Evolutionary conservation across 208 protist genomes (phyloP).

Genomic region (Trichomonas gallinae): DNA sequence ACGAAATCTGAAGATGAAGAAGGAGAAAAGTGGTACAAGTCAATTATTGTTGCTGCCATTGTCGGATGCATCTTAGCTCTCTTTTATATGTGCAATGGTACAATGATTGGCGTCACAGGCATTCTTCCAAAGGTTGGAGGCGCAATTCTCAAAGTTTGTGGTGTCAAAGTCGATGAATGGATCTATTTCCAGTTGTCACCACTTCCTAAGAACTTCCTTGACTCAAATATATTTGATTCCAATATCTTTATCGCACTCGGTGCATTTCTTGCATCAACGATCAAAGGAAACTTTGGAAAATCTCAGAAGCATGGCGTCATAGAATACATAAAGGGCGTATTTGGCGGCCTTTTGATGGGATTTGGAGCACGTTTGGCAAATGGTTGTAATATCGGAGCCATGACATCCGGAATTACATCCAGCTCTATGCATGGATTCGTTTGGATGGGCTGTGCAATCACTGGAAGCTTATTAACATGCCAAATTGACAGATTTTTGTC

Average conservation of each 20-base stretch:
- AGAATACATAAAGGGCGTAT: background rate
- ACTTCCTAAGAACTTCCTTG: background rate
- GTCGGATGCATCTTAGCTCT: background rate
- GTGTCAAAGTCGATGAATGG: background rate
- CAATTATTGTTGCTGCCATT: background rate
- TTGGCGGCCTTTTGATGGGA: background rate
- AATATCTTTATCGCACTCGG: background rate
- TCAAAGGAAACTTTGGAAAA: background rate
- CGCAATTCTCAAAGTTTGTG: background rate
- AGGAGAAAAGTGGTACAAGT: background rate
- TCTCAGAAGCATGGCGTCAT: background rate
- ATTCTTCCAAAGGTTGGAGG: background rate
- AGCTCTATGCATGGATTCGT: background rate
- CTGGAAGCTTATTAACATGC: background rate
- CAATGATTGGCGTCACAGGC: background rate
- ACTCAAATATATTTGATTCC: background rate
- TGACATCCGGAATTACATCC: background rate
- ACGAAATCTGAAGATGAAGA: background rate
- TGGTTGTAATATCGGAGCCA: background rate
- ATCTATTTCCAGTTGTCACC: background rate
- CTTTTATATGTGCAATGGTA: background rate
- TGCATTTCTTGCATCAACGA: background rate
- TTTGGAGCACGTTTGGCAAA: background rate
- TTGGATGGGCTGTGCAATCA: background rate
- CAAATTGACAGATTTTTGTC: background rate